Evolutionary conservation across 129 eudicot genomes (phyloP), one percentile per base, ranked within the genome.

Genomic region (Pittosporum tobira): DNA sequence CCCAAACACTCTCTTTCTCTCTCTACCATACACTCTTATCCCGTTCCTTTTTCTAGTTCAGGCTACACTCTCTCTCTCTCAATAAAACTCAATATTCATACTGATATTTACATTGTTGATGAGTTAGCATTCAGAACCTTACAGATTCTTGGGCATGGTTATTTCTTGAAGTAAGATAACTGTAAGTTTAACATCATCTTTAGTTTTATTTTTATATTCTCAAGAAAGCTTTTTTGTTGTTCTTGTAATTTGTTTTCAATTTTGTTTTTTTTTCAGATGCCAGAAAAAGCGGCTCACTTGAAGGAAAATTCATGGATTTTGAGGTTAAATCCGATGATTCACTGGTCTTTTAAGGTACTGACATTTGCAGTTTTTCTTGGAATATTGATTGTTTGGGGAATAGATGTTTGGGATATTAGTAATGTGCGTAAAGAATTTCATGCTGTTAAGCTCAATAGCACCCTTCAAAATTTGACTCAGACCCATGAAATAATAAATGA

Each of bases 321-420:
- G 57, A 73, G 76, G 73, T 48, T 77, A 2, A 75, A 78, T 27
- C 73, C 68, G 13, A 64, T 64, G 51, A 67, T 80, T 46, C 81
- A 87, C 24, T 75, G 83, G 78, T 73, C 85, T 53, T 75, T 87
- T 57, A 87, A 74, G 73, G 70, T 78, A 29, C 28, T 83, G 48
- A 45, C 61, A 24, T 40, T 83, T 29, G 69, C 65, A 13, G 70
- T 78, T 12, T 34, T 87, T 67, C 69, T 87, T 56, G 94, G 77
- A 21, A 24, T 87, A n/a, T 51, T 73, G 59, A 51, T 87, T 57
- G 63, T 87, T 58, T 87, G 82, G 80, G 69, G 74, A 1, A 74
- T 70, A 49, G 83, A 74, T 72, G 68, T 81, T 38, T 52, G 79
- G 55, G 62, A 50, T 69, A 31, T 63, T 22, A 47, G 51, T 19